Base-by-base conservation (phyloP, 805 yeast species). In the Yueomyces sp. region DNA sequence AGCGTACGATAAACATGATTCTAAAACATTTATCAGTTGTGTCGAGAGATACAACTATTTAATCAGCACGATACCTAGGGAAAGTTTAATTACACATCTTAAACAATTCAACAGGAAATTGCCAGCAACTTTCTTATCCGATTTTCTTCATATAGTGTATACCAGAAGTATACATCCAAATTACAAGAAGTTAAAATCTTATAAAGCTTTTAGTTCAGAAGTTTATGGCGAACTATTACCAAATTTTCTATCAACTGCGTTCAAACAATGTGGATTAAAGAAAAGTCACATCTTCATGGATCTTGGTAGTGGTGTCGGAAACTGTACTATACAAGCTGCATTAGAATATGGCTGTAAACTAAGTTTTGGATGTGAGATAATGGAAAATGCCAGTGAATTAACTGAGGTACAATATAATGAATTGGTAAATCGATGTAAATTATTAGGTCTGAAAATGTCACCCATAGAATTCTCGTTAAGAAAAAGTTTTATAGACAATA, bases 221-320 rank as follows among this genome's bases (percentile, higher is more conserved):
- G 95, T 86, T 1, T 88, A 88, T 59, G 96, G 96, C 7, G 96
- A 88, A 61, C 65, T 88, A 45, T 67, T 88, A 57, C 96, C 96
- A 1, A 66, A 70, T 4, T 85, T 88, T 51, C 67, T 84, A 38
- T 72, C 86, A 37, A 76, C 70, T 50, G 81, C 84, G 3, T 82
- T 80, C 54, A 57, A 65, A 4, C 68, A 77, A 51, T 80, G 86
- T 41, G 71, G 69, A 1, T 63, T 87, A 41, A 60, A 65, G 36
- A 68, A 75, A 1, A 62, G 60, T 1, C 72, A 75, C 39, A 73
- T 68, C n/a, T 87, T 86, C 54, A 77, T 88, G 48, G 96, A 88
- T 62, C 67, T 88, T 28, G 96, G 96, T 0, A 85, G 95, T 0
- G 96, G 96, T 12, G 96, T 88, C 12, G 96, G 96, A 0, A 88